Evolutionary conservation across 83 land plant species (phyloP).

Genomic region (Picea abies): DNA sequence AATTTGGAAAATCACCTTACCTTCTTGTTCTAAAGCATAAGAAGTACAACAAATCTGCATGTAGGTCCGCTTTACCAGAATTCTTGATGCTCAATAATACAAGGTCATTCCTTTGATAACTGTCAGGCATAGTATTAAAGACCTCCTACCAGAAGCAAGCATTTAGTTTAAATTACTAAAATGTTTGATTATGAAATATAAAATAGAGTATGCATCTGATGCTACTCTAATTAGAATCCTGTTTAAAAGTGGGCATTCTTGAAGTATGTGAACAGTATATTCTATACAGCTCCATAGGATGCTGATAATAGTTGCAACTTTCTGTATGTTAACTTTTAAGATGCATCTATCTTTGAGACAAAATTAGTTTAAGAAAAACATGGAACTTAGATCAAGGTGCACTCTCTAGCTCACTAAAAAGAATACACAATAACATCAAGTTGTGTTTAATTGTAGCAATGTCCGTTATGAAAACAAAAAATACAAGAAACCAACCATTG

Average conservation of each 20-base stretch:
- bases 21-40: conserved; percentile 57
- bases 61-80: conserved; percentile 61
- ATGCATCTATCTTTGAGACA: background rate
- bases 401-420: background rate
- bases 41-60: conserved; percentile 52
- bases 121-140: conserved; percentile 23
- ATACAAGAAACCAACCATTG: too few species aligned
- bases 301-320: background rate
- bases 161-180: background rate
- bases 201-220: too few species aligned
- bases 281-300: background rate
- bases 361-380: background rate
- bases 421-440: background rate
- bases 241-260: background rate
- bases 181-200: too few species aligned
- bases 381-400: background rate
- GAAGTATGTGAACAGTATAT: background rate
- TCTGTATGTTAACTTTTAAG: too few species aligned
- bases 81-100: conserved; percentile 40
- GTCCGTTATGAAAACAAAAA: background rate
- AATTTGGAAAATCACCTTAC: conserved; percentile 25
- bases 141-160: conserved; percentile 29
- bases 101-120: conserved; percentile 31
- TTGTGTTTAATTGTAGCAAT: background rate
- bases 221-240: too few species aligned